Percentiles rank a stretch among this genome's conserved stretches.
Evolutionary conservation across 257 asterid species (phyloP).

Genomic region (Misopates orontium): DNA sequence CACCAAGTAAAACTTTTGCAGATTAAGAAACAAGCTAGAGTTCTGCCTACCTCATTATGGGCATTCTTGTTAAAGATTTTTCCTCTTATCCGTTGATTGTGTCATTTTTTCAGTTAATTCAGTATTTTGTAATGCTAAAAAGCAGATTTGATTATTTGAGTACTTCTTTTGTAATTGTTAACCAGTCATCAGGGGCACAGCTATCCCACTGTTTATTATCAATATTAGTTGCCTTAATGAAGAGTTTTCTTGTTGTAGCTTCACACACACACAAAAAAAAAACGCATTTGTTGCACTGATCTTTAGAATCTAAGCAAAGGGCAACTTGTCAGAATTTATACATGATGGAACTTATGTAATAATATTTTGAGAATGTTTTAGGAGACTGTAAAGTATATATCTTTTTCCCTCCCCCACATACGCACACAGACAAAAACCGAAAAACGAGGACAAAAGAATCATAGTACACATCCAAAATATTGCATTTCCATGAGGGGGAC

Average conservation of each 20-base stretch:
- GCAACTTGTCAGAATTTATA: too few relatives aligned
- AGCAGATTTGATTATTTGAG: conserved; percentile 17
- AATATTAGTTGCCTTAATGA: conserved; percentile 22
- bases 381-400: too few relatives aligned
- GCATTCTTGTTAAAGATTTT: conserved; percentile 26
- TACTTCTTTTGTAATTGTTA: conserved; percentile 29
- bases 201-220: conserved; percentile 23
- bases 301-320: neutral
- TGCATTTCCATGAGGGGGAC: neutral
- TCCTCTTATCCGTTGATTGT: conserved; percentile 30
- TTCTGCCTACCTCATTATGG: neutral
- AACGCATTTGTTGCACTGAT: conserved; percentile 16
- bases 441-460: neutral
- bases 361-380: too few relatives aligned
- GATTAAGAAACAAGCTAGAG: neutral
- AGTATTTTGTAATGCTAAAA: conserved; percentile 37
- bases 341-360: too few relatives aligned
- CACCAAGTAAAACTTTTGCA: conserved; percentile 67
- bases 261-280: conserved; percentile 4
- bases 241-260: conserved; percentile 20
- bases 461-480: neutral
- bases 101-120: conserved; percentile 32
- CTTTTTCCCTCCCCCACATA: too few relatives aligned
- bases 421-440: neutral
- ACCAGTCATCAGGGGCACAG: conserved; percentile 18